Percentiles rank a stretch among this genome's conserved stretches.
Evolutionary conservation across 345 rosid species (phyloP).

Genomic region (Populus deltoides): DNA sequence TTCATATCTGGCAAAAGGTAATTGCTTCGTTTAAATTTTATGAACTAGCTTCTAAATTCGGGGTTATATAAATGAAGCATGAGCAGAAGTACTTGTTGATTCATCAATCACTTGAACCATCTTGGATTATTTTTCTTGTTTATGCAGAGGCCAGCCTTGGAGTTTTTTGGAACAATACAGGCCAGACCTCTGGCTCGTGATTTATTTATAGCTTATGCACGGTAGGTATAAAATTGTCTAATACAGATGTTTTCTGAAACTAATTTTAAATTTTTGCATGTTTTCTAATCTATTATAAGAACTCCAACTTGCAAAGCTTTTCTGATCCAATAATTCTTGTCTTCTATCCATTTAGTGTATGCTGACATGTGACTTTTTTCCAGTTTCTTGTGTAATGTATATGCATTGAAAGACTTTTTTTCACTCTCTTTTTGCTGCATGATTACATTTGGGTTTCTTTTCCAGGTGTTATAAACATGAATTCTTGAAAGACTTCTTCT

Average conservation of each 20-base stretch:
- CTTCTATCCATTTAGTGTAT: not conserved
- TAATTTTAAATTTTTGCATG: not conserved
- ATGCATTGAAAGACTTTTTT: not conserved
- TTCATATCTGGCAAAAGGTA: conserved; percentile 98
- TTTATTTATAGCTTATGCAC: conserved; percentile 68
- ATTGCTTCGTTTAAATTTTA: conserved; percentile 1
- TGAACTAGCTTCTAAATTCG: not conserved
- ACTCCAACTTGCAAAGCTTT: not conserved
- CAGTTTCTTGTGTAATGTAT: not conserved
- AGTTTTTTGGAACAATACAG: conserved; percentile 86
- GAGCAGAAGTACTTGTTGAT: not conserved
- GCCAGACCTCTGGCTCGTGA: conserved; percentile 82
- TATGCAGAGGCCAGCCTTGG: conserved; percentile 74
- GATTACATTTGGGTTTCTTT: conserved; percentile 11
- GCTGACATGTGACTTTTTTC: not conserved
- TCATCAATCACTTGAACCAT: not conserved
- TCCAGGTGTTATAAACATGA: conserved; percentile 83
- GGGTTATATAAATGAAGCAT: not conserved
- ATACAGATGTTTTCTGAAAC: not conserved
- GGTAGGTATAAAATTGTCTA: conserved; percentile 36
- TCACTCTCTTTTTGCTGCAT: not conserved
- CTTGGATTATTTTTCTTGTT: conserved; percentile 18
- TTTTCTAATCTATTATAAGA: not conserved
- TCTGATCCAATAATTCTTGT: not conserved
- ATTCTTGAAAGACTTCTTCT: conserved; percentile 89